Conservation (phyloP, 768 basidiomycete species). For the Suillus plorans region DNA sequence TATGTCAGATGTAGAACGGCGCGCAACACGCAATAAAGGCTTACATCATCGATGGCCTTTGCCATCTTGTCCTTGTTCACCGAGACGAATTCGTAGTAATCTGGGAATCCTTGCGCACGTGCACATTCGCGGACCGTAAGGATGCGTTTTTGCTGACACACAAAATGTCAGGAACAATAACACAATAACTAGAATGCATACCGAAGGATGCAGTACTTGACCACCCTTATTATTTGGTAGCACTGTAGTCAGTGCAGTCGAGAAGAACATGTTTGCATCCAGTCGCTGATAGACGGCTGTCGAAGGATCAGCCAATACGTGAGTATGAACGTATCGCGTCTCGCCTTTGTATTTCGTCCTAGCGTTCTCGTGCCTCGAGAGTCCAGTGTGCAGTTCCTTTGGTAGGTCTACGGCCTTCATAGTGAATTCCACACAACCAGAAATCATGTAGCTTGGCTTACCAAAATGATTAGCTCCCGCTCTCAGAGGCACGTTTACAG, state of each 20-base stretch:
- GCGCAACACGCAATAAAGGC: slow-evolving; percentile 21
- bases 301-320: background rate
- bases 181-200: slow-evolving; percentile 22
- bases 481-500: slow-evolving; percentile 47
- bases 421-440: background rate
- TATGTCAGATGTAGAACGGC: slow-evolving; percentile 2
- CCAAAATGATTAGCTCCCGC: slow-evolving; percentile 52
- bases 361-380: slow-evolving; percentile 27
- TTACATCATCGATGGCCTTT: slow-evolving; percentile 49
- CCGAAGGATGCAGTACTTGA: slow-evolving; percentile 45
- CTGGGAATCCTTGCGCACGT: slow-evolving; percentile 78
- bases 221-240: slow-evolving; percentile 51
- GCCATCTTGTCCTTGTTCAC: slow-evolving; percentile 27
- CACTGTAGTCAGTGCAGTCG: slow-evolving; percentile 61
- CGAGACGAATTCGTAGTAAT: slow-evolving; percentile 62
- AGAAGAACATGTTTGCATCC: slow-evolving; percentile 51
- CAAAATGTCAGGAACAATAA: background rate
- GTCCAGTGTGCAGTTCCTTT: slow-evolving; percentile 35
- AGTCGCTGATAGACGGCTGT: slow-evolving; percentile 59
- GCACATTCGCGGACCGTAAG: slow-evolving; percentile 67
- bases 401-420: slow-evolving; percentile 41
- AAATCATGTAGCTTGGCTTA: slow-evolving; percentile 23
- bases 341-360: slow-evolving; percentile 29
- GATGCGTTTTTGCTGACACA: slow-evolving; percentile 65
- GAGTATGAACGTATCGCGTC: slow-evolving; percentile 6